phyloP scores from a whole-genome alignment of 1,284 basidiomycete species.

The Trametes pubescens region DNA sequence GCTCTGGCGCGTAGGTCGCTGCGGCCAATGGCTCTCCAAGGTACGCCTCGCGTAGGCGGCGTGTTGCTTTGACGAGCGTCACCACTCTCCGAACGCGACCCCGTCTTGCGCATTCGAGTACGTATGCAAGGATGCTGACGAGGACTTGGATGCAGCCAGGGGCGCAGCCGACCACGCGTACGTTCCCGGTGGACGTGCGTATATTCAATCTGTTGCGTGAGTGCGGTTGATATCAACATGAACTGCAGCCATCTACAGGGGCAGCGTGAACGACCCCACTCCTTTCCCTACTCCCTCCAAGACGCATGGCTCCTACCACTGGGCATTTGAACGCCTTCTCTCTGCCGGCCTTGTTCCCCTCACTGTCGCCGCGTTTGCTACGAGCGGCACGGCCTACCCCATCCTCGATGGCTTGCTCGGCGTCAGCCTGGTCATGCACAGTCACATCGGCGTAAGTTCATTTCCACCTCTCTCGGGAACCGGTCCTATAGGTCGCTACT shows the following conservation, averaged over 20 bases:
- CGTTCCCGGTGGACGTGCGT: constrained; percentile 78
- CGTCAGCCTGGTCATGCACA: constrained; percentile 90
- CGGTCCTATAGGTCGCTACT: not conserved
- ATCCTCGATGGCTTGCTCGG: constrained; percentile 91
- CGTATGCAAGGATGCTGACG: constrained; percentile 23
- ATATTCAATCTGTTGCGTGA: constrained; percentile 6
- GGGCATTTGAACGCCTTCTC: constrained; percentile 95
- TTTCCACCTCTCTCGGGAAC: not conserved
- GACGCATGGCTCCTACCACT: constrained; percentile 94
- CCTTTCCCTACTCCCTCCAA: constrained; percentile 85
- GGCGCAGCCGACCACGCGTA: constrained; percentile 49
- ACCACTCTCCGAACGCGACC: not conserved
- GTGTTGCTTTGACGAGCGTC: constrained; percentile 5
- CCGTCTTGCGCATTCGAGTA: not conserved
- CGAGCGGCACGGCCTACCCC: constrained; percentile 77
- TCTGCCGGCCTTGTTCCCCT: constrained; percentile 90
- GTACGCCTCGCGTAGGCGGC: constrained; percentile 43
- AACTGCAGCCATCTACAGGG: constrained; percentile 83
- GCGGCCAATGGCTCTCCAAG: constrained; percentile 43
- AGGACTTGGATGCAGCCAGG: constrained; percentile 33
- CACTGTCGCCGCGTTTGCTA: constrained; percentile 82
- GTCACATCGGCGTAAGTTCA: constrained; percentile 86
- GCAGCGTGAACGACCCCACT: constrained; percentile 96
- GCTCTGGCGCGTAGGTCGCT: constrained; percentile 51
- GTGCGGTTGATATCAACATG: constrained; percentile 1